Evolutionary conservation across 225 moss, liverwort and hornwort genomes (phyloP).

Genomic region (Thuidium tamariscinum): DNA sequence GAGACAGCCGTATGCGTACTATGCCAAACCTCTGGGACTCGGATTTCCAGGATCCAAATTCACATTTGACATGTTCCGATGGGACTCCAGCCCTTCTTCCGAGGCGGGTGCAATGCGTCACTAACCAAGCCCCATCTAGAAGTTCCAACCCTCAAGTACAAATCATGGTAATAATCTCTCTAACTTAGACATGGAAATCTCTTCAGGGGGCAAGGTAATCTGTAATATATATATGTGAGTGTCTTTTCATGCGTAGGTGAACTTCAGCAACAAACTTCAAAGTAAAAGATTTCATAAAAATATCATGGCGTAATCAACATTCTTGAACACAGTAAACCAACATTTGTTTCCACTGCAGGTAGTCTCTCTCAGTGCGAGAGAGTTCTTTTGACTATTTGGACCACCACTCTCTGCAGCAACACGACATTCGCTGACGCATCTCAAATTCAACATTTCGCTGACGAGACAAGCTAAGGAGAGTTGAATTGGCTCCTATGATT

Average conservation of each 20-base stretch:
- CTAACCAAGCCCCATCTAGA: not conserved
- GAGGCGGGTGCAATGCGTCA: not conserved
- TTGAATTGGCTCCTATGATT: not conserved
- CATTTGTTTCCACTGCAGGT: not conserved
- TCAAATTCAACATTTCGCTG: not conserved
- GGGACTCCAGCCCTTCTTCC: not conserved
- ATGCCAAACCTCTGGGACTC: not conserved
- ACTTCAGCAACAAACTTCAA: not conserved
- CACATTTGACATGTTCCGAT: constrained; percentile 16
- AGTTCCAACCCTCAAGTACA: not conserved
- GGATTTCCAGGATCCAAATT: not conserved
- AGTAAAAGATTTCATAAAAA: not conserved
- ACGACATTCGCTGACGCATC: no score
- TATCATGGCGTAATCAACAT: not conserved
- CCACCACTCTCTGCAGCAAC: not conserved
- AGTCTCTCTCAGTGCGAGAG: not conserved
- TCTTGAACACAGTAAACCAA: not conserved
- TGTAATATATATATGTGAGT: no score
- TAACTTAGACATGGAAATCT: not conserved
- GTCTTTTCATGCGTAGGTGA: not conserved
- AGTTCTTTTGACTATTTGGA: not conserved
- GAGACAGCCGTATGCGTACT: not conserved
- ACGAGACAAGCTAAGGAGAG: not conserved
- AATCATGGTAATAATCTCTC: no score
- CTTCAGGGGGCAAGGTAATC: not conserved